Evolutionary conservation across 345 rosid species (phyloP).

Genomic region (Citrus maxima): DNA sequence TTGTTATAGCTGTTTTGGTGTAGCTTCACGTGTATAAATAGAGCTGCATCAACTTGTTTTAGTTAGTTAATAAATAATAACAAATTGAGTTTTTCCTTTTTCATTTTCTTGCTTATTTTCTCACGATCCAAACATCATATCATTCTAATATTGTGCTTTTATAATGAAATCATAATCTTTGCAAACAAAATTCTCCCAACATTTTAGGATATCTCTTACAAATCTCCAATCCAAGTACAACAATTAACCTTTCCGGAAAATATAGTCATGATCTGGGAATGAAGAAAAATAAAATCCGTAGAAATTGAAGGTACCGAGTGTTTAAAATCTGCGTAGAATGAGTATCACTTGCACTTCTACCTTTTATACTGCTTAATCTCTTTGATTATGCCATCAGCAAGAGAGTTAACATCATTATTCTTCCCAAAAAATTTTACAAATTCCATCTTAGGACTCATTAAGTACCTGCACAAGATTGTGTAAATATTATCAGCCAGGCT

Average conservation of each 20-base stretch:
- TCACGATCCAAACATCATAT: no score
- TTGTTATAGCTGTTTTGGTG: no score
- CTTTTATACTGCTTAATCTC: slow-evolving; percentile 61
- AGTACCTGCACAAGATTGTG: slow-evolving; percentile 54
- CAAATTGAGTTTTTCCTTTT: no score
- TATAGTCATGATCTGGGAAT: background rate
- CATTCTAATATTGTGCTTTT: no score
- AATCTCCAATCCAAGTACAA: background rate
- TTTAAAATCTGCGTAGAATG: background rate
- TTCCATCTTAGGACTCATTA: slow-evolving; percentile 86
- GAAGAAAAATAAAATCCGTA: background rate
- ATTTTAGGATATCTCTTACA: background rate
- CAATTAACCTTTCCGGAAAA: background rate
- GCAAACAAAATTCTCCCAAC: background rate
- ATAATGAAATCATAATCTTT: background rate
- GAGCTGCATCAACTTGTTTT: no score
- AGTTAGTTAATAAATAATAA: no score
- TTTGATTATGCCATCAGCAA: slow-evolving; percentile 67
- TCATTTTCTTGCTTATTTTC: no score
- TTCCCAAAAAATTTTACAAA: slow-evolving; percentile 90
- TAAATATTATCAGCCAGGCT: slow-evolving; percentile 1
- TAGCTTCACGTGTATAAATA: no score
- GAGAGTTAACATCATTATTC: slow-evolving; percentile 75
- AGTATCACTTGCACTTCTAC: slow-evolving; percentile 11
- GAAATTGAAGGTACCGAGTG: background rate